phyloP scores from a whole-genome alignment of 257 asterid species.

The Echium plantagineum region DNA sequence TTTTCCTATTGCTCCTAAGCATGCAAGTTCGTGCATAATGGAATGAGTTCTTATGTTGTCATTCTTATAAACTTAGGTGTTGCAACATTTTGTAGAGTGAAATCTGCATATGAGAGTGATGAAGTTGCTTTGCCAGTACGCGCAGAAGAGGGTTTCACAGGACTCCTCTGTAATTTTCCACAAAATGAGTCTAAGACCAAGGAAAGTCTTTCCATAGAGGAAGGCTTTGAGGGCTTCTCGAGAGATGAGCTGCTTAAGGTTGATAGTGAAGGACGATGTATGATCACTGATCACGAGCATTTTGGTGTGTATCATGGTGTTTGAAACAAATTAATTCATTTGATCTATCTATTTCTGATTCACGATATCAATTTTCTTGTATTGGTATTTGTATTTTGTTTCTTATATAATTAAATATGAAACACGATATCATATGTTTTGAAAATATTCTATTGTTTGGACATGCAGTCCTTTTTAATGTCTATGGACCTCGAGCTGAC shows the following conservation, averaged over 20 bases:
- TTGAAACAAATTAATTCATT: not conserved
- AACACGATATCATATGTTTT: not conserved
- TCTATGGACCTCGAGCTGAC: slow-evolving; percentile 90
- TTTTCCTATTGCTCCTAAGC: too few species aligned
- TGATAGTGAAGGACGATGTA: slow-evolving; percentile 95
- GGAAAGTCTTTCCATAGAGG: slow-evolving; percentile 25
- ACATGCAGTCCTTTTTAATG: slow-evolving; percentile 78
- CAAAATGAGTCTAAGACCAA: slow-evolving; percentile 33
- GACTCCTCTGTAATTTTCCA: slow-evolving; percentile 42
- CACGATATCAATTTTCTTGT: not conserved
- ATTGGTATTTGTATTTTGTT: not conserved
- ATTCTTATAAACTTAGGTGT: slow-evolving; percentile 41
- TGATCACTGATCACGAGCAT: slow-evolving; percentile 80
- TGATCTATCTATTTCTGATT: not conserved
- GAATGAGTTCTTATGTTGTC: not conserved
- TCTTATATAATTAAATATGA: not conserved
- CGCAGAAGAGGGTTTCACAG: slow-evolving; percentile 94
- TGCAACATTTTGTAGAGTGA: slow-evolving; percentile 90
- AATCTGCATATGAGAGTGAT: slow-evolving; percentile 56
- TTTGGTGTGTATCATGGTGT: slow-evolving; percentile 47
- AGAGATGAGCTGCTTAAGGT: slow-evolving; percentile 60
- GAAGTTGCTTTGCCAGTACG: slow-evolving; percentile 77
- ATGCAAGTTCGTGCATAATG: not conserved
- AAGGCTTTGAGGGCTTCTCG: slow-evolving; percentile 56
- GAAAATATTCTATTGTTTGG: not conserved